Evolutionary conservation across 2,329 filamentous ascomycete genomes (phyloP), one percentile per base, ranked within the genome.

Genomic region (Botrytis medusae): DNA sequence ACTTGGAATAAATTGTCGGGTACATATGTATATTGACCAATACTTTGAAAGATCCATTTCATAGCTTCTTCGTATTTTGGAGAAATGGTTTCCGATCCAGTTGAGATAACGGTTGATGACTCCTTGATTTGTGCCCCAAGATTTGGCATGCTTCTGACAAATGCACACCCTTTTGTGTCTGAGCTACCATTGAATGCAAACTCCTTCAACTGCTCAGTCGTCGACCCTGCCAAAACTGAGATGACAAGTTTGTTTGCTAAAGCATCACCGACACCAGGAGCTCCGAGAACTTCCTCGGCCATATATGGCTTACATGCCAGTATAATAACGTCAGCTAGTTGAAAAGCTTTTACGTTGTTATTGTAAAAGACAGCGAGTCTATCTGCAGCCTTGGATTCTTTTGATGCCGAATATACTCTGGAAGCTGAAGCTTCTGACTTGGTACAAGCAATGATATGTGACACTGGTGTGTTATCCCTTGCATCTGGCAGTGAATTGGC

Each of bases 271-370:
- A 72, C 64, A 16, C 71, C 71, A 69, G 51, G 10, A 60, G 51
- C 42, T 14, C 71, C 51, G 40, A 72, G 71, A 60, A 72, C 65
- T 37, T 44, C 63, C 42, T 72, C 63, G 22, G 71, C 71, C 71
- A 72, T 72, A n/a, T 72, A 69, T 42, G 71, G 71, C 40, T 72
- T 72, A 40, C 71, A 72, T 22, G 63, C 71, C 63, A 72, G 44
- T 4, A 72, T 46, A 18, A 72, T 61, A 25, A 72, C 22, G 54
- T 72, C 63, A n/a, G 71, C 71, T 2, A 69, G 2, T 29, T 72
- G 48, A 14, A 72, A 60, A n/a, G 71, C 71, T 32, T 46, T 69
- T 20, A 72, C 7, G 46, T 72, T 72, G 22, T 72, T 57, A 61
- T 69, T 32, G 20, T 48, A 44, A 16, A 72, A 60, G n/a, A 72